Conservation (phyloP, 2,329 filamentous ascomycete genomes). For the Curvularia eragrostidis region DNA sequence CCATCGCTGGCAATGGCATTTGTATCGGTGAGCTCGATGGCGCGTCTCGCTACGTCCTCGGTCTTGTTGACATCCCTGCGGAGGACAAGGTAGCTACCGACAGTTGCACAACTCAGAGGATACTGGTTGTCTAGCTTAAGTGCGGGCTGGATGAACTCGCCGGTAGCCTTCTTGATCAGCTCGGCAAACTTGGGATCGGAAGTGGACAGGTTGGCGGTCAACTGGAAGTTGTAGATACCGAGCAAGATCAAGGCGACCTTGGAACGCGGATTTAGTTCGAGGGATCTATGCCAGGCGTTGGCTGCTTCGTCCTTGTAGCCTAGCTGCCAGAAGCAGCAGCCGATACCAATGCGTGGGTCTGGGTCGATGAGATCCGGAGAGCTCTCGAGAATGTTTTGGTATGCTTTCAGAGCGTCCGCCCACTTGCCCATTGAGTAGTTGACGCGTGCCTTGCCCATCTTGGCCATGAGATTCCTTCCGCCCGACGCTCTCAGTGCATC, state of each 20-base stretch:
- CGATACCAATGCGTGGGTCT: constrained; percentile 94
- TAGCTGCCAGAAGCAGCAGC: constrained; percentile 96
- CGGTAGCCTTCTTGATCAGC: constrained; percentile 93
- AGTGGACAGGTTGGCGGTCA: constrained; percentile 80
- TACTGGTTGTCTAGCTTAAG: constrained; percentile 93
- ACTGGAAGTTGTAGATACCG: constrained; percentile 86
- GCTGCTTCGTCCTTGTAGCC: constrained; percentile 94
- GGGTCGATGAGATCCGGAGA: constrained; percentile 90
- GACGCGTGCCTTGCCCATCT: constrained; percentile 87
- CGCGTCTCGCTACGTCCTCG: constrained; percentile 85
- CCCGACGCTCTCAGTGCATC: constrained; percentile 86
- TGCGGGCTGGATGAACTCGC: constrained; percentile 88
- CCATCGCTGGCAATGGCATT: constrained; percentile 97
- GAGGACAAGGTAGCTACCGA: constrained; percentile 87
- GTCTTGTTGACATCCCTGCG: constrained; percentile 81
- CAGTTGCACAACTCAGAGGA: constrained; percentile 87
- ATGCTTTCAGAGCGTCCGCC: constrained; percentile 79
- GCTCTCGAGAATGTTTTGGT: constrained; percentile 85
- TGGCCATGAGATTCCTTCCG: constrained; percentile 87
- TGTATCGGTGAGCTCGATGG: constrained; percentile 94
- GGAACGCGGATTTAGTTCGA: constrained; percentile 82
- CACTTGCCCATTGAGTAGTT: constrained; percentile 87
- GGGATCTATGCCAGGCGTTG: constrained; percentile 83
- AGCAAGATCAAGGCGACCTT: constrained; percentile 91
- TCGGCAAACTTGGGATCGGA: constrained; percentile 84